These are phyloP conservation scores for Orychophragmus violaceus DNA, from an alignment of 345 rosid genomes.

Conservation along the genomic window DNA sequence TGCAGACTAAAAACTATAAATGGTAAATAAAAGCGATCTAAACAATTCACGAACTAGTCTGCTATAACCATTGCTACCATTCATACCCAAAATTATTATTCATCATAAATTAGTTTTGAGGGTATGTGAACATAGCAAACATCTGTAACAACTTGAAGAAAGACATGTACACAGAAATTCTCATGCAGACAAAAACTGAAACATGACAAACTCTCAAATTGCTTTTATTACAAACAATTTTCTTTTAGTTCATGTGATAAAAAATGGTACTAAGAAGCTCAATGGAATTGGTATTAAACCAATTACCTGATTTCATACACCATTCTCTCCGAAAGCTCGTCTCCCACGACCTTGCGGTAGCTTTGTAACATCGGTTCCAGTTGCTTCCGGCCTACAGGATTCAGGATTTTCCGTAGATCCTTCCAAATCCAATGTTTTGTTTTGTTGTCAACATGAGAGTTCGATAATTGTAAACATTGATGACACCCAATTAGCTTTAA, in stretches of 20 bases:
- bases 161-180: neutral
- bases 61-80: no score
- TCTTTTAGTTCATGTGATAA: neutral
- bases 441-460: constrained; percentile 8
- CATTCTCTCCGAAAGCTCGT: constrained; percentile 61
- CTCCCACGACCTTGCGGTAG: constrained; percentile 60
- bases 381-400: constrained; percentile 29
- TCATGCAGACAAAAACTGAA: neutral
- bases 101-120: neutral
- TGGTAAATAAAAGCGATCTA: no score
- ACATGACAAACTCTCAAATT: neutral
- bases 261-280: neutral
- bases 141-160: neutral
- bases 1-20: no score
- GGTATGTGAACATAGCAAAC: neutral
- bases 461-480: neutral
- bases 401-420: constrained; percentile 44
- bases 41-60: no score
- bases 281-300: neutral
- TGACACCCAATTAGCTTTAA: neutral
- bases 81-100: no score
- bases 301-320: constrained; percentile 54
- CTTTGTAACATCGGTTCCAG: constrained; percentile 51
- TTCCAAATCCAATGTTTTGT: constrained; percentile 24
- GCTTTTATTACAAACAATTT: neutral